phyloP scores from a whole-genome alignment of 495 filamentous ascomycete genomes.

The Penicillium taxi region DNA sequence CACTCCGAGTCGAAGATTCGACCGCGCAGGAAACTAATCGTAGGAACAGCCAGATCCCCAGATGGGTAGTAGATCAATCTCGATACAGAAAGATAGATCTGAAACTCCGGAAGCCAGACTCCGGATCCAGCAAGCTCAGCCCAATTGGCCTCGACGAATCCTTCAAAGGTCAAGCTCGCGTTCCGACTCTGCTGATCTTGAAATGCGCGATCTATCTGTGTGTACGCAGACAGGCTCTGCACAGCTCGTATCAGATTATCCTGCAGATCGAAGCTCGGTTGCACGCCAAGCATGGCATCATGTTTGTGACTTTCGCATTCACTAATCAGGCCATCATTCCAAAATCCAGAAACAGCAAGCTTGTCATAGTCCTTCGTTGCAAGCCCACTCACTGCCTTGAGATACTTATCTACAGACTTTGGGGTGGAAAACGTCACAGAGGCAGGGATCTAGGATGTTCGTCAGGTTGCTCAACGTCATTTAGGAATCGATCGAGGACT shows the following conservation, averaged over 20 bases:
- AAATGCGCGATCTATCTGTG: neutral
- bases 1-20: constrained; percentile 1
- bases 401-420: neutral
- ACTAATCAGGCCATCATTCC: neutral
- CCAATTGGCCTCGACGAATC: neutral
- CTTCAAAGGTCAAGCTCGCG: neutral
- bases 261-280: constrained; percentile 1
- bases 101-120: constrained; percentile 2
- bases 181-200: neutral
- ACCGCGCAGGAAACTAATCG: constrained; percentile 2
- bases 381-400: neutral
- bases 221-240: neutral
- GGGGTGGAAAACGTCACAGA: neutral
- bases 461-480: constrained; percentile 10
- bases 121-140: constrained; percentile 3
- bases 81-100: constrained; percentile 1
- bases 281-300: neutral
- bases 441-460: constrained; percentile 6
- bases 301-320: neutral
- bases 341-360: neutral
- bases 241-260: constrained; percentile 3
- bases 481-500: too few relatives aligned
- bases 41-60: neutral
- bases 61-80: constrained; percentile 3
- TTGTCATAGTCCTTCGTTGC: neutral